These are phyloP conservation scores for Salix arbutifolia DNA, from an alignment of 345 rosid species.

Conservation along the genomic window DNA sequence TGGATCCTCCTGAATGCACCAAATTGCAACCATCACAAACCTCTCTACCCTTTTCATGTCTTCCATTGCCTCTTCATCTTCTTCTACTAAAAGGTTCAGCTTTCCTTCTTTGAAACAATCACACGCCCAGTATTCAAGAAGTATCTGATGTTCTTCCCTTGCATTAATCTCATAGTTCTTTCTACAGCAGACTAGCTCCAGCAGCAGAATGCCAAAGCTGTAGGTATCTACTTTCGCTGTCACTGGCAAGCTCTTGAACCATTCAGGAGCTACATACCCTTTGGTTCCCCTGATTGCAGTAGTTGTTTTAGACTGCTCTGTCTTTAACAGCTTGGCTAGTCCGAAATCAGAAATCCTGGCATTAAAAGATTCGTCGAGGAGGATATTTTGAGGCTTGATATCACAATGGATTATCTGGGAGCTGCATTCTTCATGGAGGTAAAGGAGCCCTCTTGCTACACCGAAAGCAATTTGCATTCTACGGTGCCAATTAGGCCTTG, in stretches of 20 bases:
- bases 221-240: conserved; percentile 44
- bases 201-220: conserved; percentile 23
- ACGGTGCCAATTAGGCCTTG: conserved; percentile 23
- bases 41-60: conserved; percentile 12
- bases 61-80: conserved; percentile 18
- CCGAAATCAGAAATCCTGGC: conserved; percentile 39
- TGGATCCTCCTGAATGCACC: conserved; percentile 18
- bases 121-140: conserved; percentile 9
- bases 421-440: conserved; percentile 39
- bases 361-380: conserved; percentile 15
- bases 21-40: conserved; percentile 9
- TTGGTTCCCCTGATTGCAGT: conserved; percentile 38
- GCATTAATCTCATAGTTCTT: neutral
- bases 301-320: conserved; percentile 22
- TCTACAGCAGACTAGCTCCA: conserved; percentile 6
- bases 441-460: conserved; percentile 33
- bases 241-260: conserved; percentile 39
- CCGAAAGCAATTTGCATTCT: conserved; percentile 30
- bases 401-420: conserved; percentile 40
- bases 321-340: conserved; percentile 32
- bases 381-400: conserved; percentile 44
- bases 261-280: conserved; percentile 43
- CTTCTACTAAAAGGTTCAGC: neutral
- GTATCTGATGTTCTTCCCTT: neutral
- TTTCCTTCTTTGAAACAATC: conserved; percentile 20